phyloP scores from a whole-genome alignment of 495 filamentous ascomycete species.

The Penicillium fimorum region DNA sequence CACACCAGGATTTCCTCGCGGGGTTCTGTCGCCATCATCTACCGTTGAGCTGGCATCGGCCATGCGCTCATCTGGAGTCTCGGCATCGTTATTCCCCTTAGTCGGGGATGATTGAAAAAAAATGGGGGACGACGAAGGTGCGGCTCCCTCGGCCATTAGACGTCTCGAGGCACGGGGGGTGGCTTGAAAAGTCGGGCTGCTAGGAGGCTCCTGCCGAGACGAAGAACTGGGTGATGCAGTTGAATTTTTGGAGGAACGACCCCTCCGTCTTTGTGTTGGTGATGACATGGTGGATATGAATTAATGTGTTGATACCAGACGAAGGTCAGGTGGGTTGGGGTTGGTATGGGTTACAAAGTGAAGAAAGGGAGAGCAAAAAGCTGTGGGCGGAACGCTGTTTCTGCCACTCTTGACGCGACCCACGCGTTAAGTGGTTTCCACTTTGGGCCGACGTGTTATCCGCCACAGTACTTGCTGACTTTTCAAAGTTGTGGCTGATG shows the following conservation, averaged over 20 bases:
- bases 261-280: constrained; percentile 43
- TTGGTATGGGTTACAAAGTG: constrained; percentile 9
- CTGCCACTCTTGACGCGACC: constrained; percentile 24
- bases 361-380: constrained; percentile 30
- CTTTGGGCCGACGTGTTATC: constrained; percentile 28
- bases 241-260: constrained; percentile 43
- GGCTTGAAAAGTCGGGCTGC: constrained; percentile 40
- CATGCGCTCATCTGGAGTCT: constrained; percentile 52
- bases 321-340: constrained; percentile 13
- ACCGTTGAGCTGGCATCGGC: constrained; percentile 59
- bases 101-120: constrained; percentile 79
- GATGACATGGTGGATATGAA: constrained; percentile 45
- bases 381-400: constrained; percentile 29
- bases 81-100: constrained; percentile 53
- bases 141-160: constrained; percentile 35
- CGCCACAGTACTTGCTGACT: neutral
- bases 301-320: constrained; percentile 12
- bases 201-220: constrained; percentile 40
- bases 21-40: constrained; percentile 68
- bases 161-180: constrained; percentile 50
- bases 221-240: constrained; percentile 44
- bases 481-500: neutral
- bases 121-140: constrained; percentile 72
- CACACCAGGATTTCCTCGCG: constrained; percentile 62
- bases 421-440: constrained; percentile 45